Percentiles rank a stretch among this genome's conserved stretches.
phyloP scores from a whole-genome alignment of 2,329 filamentous ascomycete genomes.

The Neofusicoccum laricinum region DNA sequence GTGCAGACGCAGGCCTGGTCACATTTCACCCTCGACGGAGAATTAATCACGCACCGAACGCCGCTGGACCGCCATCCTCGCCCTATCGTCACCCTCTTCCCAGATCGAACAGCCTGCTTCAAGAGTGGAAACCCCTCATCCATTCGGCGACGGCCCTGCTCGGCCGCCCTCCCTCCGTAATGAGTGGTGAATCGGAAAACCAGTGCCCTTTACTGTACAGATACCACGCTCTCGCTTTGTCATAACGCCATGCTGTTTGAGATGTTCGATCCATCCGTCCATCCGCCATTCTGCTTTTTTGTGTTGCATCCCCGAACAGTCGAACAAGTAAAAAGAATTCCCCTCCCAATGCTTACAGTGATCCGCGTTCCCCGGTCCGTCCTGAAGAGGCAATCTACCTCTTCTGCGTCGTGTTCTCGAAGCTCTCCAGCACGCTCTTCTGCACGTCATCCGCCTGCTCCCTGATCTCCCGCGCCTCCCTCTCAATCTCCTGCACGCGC shows the following conservation, averaged over 20 bases:
- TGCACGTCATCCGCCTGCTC: conserved; percentile 18
- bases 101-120: no score
- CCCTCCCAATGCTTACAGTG: neutral
- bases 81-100: no score
- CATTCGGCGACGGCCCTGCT: neutral
- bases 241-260: conserved; percentile 8
- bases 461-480: conserved; percentile 14
- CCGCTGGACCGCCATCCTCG: no score
- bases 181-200: neutral
- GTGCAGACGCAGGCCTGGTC: no score
- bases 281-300: neutral
- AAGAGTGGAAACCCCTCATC: neutral
- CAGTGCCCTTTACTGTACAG: neutral
- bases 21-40: no score
- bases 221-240: neutral
- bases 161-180: conserved; percentile 35
- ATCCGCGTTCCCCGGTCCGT: neutral
- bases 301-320: neutral
- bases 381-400: neutral
- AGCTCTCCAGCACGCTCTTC: conserved; percentile 17
- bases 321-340: neutral
- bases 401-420: conserved; percentile 18
- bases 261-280: neutral
- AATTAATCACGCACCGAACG: no score
- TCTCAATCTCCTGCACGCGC: conserved; percentile 13